Conservation (phyloP, 2,329 filamentous ascomycete species). For the Trichoderma afroharzianum region DNA sequence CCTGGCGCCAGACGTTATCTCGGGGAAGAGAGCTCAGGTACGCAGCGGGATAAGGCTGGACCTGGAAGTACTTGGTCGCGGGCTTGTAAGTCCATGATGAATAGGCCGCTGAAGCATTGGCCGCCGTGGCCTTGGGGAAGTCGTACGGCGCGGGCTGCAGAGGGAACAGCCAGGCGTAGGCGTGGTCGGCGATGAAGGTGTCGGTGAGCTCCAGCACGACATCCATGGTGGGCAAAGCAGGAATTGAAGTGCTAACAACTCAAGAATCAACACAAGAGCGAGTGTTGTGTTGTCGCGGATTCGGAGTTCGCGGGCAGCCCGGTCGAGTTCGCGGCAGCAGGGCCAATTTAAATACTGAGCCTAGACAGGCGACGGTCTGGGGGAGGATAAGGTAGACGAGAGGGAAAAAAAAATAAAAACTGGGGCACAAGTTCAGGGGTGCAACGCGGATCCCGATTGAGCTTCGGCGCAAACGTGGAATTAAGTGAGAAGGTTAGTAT, state of each 20-base stretch:
- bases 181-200: conserved; percentile 73
- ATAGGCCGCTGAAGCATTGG: conserved; percentile 55
- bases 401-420: conserved; percentile 10
- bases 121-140: conserved; percentile 44
- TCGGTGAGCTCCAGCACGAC: conserved; percentile 84
- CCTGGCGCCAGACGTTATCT: conserved; percentile 74
- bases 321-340: conserved; percentile 2
- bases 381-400: not conserved
- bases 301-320: not conserved
- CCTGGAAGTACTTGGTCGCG: conserved; percentile 63
- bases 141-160: conserved; percentile 51
- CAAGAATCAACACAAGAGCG: not conserved
- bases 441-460: conserved; percentile 3
- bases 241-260: not conserved
- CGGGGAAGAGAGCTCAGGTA: conserved; percentile 74
- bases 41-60: conserved; percentile 71
- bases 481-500: not conserved
- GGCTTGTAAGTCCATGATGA: conserved; percentile 68
- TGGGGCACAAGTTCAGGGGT: conserved; percentile 3
- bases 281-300: not conserved
- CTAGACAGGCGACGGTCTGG: not conserved
- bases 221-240: conserved; percentile 64
- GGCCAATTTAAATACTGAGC: conserved; percentile 15
- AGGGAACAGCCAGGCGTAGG: conserved; percentile 72
- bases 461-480: not conserved